Base-by-base conservation (phyloP, 2,329 filamentous ascomycete genomes). In the Fusarium penzigii region DNA sequence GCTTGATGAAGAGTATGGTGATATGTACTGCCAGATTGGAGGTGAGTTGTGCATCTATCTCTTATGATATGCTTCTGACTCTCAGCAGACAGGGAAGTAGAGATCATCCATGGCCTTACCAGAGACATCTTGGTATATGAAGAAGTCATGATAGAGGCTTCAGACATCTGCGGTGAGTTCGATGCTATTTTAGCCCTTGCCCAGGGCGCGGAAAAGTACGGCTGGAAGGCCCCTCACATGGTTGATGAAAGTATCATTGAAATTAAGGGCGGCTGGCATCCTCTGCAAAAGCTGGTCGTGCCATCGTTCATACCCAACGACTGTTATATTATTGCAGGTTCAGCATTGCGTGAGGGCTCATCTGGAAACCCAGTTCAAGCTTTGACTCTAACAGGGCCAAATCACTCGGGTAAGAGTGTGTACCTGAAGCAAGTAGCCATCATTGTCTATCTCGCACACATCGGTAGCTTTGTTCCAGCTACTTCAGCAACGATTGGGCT, bases 341-440 rank as follows among this genome's bases (percentile, higher is more conserved):
- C 53, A n/a, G 76, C 75, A 17, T 32, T 39, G 36, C 13, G 5
- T 36, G 13, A 40, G 34, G 9, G 34, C 39, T 13, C 43, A 50
- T 17, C 17, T 36, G 12, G 17, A 44, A 44, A 45, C 16, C 40
- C 46, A 3, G 56, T 60, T 12, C 90, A 82, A 58, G 87, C 91
- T 73, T 69, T 97, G 12, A 75, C 97, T 6, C 72, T 99, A 63
- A 97, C 94, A 0, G 94, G 94, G 0, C 92, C 94, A 5, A 99
- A 99, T 63, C 95, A 94, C 68, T 97, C 94, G 0, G 94, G 94
- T 1, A 99, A 99, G 71, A 97, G 92, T 62, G 84, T 97, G 0
- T 97, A 96, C 70, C 80, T 97, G 67, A 99, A 96, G 70, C 93
- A 99, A 69, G 84, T 90, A 32, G 94, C 92, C 5, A 75, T 97